Base-by-base conservation (phyloP, 192 early-diverging fungal genomes). In the Gorgonomyces haynaldii region DNA sequence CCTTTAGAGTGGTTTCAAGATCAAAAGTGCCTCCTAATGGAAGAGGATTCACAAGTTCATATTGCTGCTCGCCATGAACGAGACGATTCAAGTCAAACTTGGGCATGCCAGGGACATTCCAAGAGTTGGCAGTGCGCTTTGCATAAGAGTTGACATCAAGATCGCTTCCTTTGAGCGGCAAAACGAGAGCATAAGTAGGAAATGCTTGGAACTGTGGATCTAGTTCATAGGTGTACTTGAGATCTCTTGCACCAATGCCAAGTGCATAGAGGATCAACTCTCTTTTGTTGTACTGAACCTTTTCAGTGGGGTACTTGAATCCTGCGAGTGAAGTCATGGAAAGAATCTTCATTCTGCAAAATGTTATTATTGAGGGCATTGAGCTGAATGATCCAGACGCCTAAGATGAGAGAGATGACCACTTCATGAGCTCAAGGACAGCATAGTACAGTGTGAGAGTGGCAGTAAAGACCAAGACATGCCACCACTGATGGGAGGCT, bases 191-290 rank as follows among this genome's bases (percentile, higher is more conserved):
- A 47, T 85, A 85, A 15, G 82, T 83, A 1, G 84, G 82, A 45
- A 86, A 78, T 29, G 81, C 69, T 15, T 62, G 53, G 43, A 86
- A 86, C 24, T 64, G 42, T 29, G 65, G 57, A 29, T 79, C 80
- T 67, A 74, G 52, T 65, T 87, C 84, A 58, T 83, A 87, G 16
- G 76, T 62, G 49, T 66, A 87, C 38, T 70, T 60, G 21, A 79
- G 65, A 23, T 87, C 83, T 22, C 61, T 57, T 41, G 77, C 66
- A 13, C 79, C 79, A 20, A 86, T 66, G 5, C 81, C 72, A 15
- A 85, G 47, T 7, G 83, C 81, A 44, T 87, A 87, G n/a, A 87
- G 55, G 38, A 85, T 68, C 4, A 81, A 57, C 53, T 87, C 84
- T 5, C 84, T 65, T 10, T 77, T 54, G 49, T 78, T 83, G 55